Conservation (phyloP, 169 alveolate species). For the Eimeria sp. region DNA sequence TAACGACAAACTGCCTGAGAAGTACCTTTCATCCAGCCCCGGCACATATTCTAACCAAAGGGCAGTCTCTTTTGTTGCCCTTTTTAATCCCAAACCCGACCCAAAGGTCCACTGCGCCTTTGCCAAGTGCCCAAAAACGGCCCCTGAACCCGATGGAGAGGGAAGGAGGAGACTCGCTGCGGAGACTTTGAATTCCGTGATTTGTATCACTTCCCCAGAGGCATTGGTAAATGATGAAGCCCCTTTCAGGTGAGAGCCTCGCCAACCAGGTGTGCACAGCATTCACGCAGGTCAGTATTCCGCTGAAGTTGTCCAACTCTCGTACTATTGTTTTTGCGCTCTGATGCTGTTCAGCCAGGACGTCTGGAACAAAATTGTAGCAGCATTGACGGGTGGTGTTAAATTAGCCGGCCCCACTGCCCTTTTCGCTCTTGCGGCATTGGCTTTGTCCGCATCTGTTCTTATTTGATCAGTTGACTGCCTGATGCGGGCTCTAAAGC, state of each 20-base stretch:
- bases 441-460: not conserved
- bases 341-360: conserved; percentile 22
- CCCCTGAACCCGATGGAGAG: not conserved
- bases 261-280: not conserved
- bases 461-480: not conserved
- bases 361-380: conserved; percentile 14
- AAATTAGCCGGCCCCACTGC: not conserved
- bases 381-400: not conserved
- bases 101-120: conserved; percentile 14
- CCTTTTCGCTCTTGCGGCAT: conserved; percentile 16
- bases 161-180: not conserved
- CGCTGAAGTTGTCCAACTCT: not conserved
- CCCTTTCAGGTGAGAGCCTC: conserved; percentile 38
- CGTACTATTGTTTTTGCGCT: not conserved
- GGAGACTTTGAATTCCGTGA: conserved; percentile 3
- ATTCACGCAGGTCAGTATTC: not conserved
- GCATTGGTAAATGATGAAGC: conserved; percentile 49
- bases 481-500: not conserved
- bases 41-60: not conserved
- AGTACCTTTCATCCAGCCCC: not conserved
- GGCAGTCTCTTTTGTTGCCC: conserved; percentile 68
- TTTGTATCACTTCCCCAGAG: conserved; percentile 22
- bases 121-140: not conserved
- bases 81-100: conserved; percentile 42
- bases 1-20: not conserved